Base-by-base conservation (phyloP, 169 alveolate genomes). In the Cryptosporidium felis region DNA sequence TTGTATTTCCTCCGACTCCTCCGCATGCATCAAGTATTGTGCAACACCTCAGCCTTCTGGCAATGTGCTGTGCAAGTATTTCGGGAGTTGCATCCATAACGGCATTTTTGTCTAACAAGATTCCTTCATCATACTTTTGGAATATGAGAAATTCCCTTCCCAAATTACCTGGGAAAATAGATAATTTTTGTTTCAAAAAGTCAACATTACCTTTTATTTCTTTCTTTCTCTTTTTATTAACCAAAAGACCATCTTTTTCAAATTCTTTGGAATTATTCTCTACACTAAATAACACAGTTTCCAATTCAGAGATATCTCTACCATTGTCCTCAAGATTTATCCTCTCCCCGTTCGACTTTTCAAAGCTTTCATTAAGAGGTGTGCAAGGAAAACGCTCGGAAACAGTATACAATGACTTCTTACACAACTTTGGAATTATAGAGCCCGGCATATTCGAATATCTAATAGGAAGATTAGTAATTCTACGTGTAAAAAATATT, bases 1-100 rank as follows among this genome's bases (percentile, higher is more conserved):
- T 62, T n/a, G 90, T 80, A 32, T 88, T 88, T 12, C 91, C 61
- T 2, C 91, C 91, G 16, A 88, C 90, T 65, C 91, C 91, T 53
- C 91, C 51, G 38, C 82, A 88, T 58, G 80, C 89, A 63, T 88
- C 91, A 26, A 88, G 45, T 30, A 88, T 47, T 26, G 79, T 74
- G 51, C 90, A 74, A 1, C 85, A 46, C 40, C 85, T 49, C 36
- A 74, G 58, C 23, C 85, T 49, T 36, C 85, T 74, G 26, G 85
- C 85, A 47, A 74, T 74, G 28, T 74, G 85, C 26, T 74, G 85
- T 16, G 85, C 56, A 16, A 74, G 53, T 26, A 74, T 21, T 53
- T 74, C 85, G 2, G 85, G 85, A 28, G 85, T 74, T 74, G 85
- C 85, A 56, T 74, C 85, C 65, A 74, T 53, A 36, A 74, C 23